Evolutionary conservation across 441 rosid genomes (phyloP), one percentile per base, ranked within the genome.

Genomic region (Arabidopsis hybrid): DNA sequence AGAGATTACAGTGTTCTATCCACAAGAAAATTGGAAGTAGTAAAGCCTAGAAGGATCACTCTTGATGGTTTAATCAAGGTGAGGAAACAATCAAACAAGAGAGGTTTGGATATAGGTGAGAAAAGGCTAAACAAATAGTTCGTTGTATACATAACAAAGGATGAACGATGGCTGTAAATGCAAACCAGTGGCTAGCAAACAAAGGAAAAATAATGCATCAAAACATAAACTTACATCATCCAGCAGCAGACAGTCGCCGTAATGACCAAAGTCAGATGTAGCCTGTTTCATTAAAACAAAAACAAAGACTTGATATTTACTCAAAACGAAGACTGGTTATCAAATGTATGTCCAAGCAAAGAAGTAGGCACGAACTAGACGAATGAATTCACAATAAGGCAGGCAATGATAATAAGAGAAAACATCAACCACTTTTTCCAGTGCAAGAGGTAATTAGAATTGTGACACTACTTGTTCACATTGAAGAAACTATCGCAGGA

Each of bases 181-280:
- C 38, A 38, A 56, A 38, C 45, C 9, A 17, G 8, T 51, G 63
- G 43, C 5, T 52, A 32, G 46, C 17, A 42, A 63, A 14, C 34
- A 66, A 55, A 53, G 21, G 35, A 53, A 73, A 71, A 40, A 16
- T 7, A 13, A 11, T 21, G 36, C 42, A 36, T 52, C 10, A 35
- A 78, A 78, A n/a, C 8, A 50, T 59, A 60, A 81, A 84, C 97
- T 87, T 86, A 95, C 99, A 95, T 95, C 98, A 95, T 92, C 99
- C 99, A 92, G 74, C 99, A 95, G 78, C 97, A 91, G 57, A 89
- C 90, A 42, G 95, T 89, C 4, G 99, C 98, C 4, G 97, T 95
- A 45, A 92, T 75, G 62, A 95, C 89, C 91, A 95, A 81, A 36
- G 99, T 95, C 57, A 90, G 73, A 74, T 86, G 98, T 26, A 95